Evolutionary conservation across 2,329 filamentous ascomycete species (phyloP).

Genomic region (Eutypella sp.): DNA sequence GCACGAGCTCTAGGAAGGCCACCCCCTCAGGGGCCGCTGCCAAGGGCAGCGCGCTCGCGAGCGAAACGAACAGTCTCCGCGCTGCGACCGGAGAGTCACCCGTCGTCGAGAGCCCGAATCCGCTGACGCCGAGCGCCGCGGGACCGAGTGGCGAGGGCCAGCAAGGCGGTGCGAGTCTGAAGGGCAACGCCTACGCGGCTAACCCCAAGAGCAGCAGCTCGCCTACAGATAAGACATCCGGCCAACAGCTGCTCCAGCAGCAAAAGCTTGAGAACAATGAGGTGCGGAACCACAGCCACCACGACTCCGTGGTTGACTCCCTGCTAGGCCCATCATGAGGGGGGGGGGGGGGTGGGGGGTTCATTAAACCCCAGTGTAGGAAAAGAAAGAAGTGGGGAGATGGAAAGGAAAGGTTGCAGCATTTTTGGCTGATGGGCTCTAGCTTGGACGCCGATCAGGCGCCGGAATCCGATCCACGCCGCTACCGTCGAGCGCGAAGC

Average conservation of each 20-base stretch:
- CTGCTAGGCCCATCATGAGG: constrained; percentile 43
- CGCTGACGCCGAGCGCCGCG: constrained; percentile 15
- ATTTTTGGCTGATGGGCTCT: constrained; percentile 24
- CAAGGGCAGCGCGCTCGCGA: constrained; percentile 49
- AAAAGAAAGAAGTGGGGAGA: too few relatives aligned
- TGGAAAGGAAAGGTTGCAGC: too few relatives aligned
- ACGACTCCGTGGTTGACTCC: constrained; percentile 41
- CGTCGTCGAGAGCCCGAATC: constrained; percentile 28
- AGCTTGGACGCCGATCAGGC: constrained; percentile 16
- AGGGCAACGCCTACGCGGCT: background rate
- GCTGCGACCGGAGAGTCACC: constrained; percentile 39
- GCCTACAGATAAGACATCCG: constrained; percentile 14
- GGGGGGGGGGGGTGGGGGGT: too few relatives aligned
- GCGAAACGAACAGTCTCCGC: constrained; percentile 55
- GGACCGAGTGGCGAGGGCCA: constrained; percentile 23
- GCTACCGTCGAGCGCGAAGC: constrained; percentile 13
- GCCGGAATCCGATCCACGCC: constrained; percentile 10
- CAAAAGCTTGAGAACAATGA: constrained; percentile 37
- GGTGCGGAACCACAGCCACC: constrained; percentile 42
- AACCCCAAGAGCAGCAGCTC: constrained; percentile 9
- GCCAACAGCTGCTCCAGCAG: constrained; percentile 16
- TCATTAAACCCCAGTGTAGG: constrained; percentile 3
- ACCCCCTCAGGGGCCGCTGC: constrained; percentile 43
- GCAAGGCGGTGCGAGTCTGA: background rate
- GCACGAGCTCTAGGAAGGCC: constrained; percentile 77